Evolutionary conservation across 495 filamentous ascomycete genomes (phyloP).

Genomic region (Usnea hakonensis): DNA sequence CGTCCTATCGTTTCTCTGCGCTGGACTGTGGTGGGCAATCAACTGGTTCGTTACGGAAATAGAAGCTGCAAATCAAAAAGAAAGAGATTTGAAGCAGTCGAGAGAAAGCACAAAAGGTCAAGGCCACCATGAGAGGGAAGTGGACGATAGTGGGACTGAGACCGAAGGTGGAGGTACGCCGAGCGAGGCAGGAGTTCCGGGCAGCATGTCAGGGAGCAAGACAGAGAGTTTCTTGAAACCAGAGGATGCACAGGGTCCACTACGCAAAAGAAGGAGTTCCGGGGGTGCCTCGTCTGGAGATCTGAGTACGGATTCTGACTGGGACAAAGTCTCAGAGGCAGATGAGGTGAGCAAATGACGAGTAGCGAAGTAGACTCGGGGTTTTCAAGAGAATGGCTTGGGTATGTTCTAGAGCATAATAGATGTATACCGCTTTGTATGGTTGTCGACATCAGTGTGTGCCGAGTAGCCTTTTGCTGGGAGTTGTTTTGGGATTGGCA

Average conservation of each 20-base stretch:
- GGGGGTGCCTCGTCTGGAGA: conserved; percentile 43
- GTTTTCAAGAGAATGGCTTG: neutral
- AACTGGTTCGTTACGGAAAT: conserved; percentile 95
- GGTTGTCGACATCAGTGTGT: neutral
- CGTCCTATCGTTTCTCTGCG: conserved; percentile 67
- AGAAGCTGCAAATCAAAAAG: conserved; percentile 50
- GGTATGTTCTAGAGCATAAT: neutral
- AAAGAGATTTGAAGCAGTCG: conserved; percentile 54
- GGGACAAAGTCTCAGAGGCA: conserved; percentile 33
- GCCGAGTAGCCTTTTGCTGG: neutral
- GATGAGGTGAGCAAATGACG: conserved; percentile 13
- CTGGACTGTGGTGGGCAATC: conserved; percentile 80
- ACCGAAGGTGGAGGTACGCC: conserved; percentile 32
- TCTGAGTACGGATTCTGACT: conserved; percentile 49
- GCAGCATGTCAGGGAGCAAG: conserved; percentile 3
- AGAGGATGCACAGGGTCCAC: conserved; percentile 24
- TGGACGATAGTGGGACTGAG: conserved; percentile 43
- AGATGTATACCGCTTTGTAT: neutral
- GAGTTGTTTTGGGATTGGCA: neutral
- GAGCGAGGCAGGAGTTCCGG: conserved; percentile 18
- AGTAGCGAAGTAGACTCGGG: neutral
- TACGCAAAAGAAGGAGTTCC: conserved; percentile 38
- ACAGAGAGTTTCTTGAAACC: conserved; percentile 18
- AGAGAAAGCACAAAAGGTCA: conserved; percentile 31
- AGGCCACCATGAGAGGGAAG: conserved; percentile 28